phyloP scores from a whole-genome alignment of 441 rosid genomes.

The Biscutella laevigata region DNA sequence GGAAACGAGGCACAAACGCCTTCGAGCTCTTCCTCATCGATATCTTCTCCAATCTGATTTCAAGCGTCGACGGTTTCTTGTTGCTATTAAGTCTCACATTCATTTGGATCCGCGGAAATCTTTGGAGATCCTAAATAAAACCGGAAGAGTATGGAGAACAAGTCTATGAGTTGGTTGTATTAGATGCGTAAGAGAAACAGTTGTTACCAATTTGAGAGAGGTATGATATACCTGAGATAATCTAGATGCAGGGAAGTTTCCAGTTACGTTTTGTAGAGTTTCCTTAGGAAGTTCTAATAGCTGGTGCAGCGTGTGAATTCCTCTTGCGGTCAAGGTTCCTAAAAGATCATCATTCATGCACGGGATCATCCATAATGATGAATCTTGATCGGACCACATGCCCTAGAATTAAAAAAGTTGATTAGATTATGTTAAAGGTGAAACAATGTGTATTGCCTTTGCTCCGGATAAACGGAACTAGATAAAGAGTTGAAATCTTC shows the following conservation, averaged over 20 bases:
- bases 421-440: background rate
- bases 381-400: constrained; percentile 76
- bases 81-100: constrained; percentile 48
- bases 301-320: constrained; percentile 58
- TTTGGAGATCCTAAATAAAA: constrained; percentile 61
- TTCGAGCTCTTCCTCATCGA: constrained; percentile 52
- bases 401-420: constrained; percentile 42
- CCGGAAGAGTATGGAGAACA: background rate
- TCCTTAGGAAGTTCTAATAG: constrained; percentile 59
- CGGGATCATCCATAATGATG: constrained; percentile 80
- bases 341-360: constrained; percentile 75
- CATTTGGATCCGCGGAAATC: constrained; percentile 60
- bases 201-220: background rate
- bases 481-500: background rate
- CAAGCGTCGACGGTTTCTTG: constrained; percentile 32
- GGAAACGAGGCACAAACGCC: constrained; percentile 82
- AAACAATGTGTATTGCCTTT: background rate
- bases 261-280: constrained; percentile 48
- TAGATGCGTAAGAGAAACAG: background rate
- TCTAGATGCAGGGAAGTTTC: constrained; percentile 45
- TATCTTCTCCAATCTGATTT: constrained; percentile 69
- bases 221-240: constrained; percentile 59
- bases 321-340: constrained; percentile 37
- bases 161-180: background rate
- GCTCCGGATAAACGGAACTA: background rate